Base-by-base conservation (phyloP, 148 eudicot species). In the Mesembryanthemum crystallinum region DNA sequence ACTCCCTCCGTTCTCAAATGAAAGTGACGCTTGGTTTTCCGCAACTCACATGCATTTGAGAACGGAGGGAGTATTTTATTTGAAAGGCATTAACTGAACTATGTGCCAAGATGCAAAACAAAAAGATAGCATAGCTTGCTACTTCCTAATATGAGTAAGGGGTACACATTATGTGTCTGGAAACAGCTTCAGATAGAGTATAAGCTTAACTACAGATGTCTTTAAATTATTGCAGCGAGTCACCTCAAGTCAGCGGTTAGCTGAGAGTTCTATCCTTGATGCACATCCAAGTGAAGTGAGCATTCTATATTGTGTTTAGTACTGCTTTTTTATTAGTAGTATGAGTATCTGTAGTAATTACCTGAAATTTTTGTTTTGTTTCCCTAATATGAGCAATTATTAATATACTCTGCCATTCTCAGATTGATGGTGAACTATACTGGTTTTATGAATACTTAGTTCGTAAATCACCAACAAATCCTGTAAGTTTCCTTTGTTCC, bases 391-490 rank as follows among this genome's bases (percentile, higher is more conserved):
- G 51, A 74, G 20, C 23, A 72, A 57, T 23, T 78, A 43, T 64
- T 69, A 33, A 43, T 37, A 12, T 64, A 72, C 57, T 23, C 35
- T 77, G 73, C 67, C 69, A 60, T 76, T 39, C 64, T 77, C 81
- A 95, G 99, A 76, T 95, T 82, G 97, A 90, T 80, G 94, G 98
- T 33, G 89, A 90, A 73, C 88, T 78, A 25, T 95, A 92, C 79
- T 95, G 99, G 99, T 86, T 85, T 73, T 95, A 91, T 62, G 99
- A 95, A 70, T 95, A 95, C 87, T 85, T 95, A 24, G 88, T 95
- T 61, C 96, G 99, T 58, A 95, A 95, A 77, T 95, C 99, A 76
- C 96, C 97, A 10, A 95, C 97, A 20, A 84, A 87, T 85, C 67
- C 84, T 71, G 97, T 95, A 85, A 58, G 91, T 87, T 37, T 75